Base-by-base conservation (phyloP, 2,329 filamentous ascomycete genomes). In the Penicillium hordei region DNA sequence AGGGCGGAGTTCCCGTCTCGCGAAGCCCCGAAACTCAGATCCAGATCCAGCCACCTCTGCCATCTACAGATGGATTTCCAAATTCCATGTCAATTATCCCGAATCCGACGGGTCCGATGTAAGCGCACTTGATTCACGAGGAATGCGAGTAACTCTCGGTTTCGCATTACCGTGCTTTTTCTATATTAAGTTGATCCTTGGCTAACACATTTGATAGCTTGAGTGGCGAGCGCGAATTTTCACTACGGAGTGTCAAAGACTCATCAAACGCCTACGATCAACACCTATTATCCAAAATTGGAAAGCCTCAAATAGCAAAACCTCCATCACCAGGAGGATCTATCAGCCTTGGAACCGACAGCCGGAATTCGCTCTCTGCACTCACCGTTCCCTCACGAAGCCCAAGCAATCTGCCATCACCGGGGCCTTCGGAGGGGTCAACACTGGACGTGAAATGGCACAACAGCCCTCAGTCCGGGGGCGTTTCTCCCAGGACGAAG, bases 211-310 rank as follows among this genome's bases (percentile, higher is more conserved):
- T 60, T 52, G 43, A 61, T 69, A 85, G 83, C 68, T 74, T 86
- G 55, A 83, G 84, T 62, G 84, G 84, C 66, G 84, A 86, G 71
- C 78, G 78, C 50, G 81, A 86, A 60, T 78, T 86, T 48, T 85
- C 84, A 46, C 79, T 82, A 61, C 77, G 81, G 60, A 81, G 83
- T 46, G 79, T 86, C 40, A 80, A 84, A 62, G 80, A 78, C 56
- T 86, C 83, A 3, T 86, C 83, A 25, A 82, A 86, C 66, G 83
- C 81, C 33, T 87, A 87, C 71, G 85, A 87, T 66, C 82, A 86
- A 69, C 82, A 85, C 60, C 73, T 87, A 13, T 72, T 87, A 27
- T 85, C 83, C 48, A 86, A 85, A 63, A 86, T 87, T 58, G 84
- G 84, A 33, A 84, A 84, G 46, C 80, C 83, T 6, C 81, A 85